Evolutionary conservation across 139 green algal species (phyloP), one percentile per base, ranked within the genome.

Genomic region (Tetradesmus lagerheimii): DNA sequence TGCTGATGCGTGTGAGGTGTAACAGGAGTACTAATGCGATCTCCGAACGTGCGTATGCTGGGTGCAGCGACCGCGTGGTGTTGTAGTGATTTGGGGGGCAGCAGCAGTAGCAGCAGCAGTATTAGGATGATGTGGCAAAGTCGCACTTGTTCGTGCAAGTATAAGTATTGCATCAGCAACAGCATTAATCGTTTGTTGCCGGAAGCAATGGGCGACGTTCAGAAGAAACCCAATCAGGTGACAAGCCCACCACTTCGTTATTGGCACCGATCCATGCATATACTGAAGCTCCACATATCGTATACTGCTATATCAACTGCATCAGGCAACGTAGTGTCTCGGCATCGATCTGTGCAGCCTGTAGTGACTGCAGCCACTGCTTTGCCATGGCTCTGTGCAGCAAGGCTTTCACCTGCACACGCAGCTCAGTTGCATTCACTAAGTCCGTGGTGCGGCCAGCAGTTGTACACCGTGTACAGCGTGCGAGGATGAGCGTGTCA

Each of bases 401-500:
- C 80, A 41, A 53, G 50, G 81, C 81, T 37, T 77, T 87, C 47
- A 20, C 83, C 64, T 88, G 83, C 62, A 66, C 50, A 39, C 37
- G 83, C 29, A 88, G 38, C 64, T 34, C 81, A 78, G 67, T 78
- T 78, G 67, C 67, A 71, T 78, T 87, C 31, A 66, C 66, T 43
- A 31, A 71, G 18, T 41, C 66, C 43, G n/a, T 89, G 18, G 75
- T 81, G 39, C 12, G 38, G 23, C 43, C 85, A 83, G 71, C 43
- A 53, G 37, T 80, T 39, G 71, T 38, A 1, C 39, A 64, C 34
- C 71, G 85, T 20, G 45, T 84, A 8, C 85, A 83, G 43, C 67
- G 85, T 83, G 71, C 43, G 20, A 76, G 45, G 35, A 91, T 91
- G 87, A 91, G 87, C 78, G 57, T 81, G 78, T 62, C 90, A 78